phyloP scores from a whole-genome alignment of 176 grass and related monocot species.

The Carex parvula region DNA sequence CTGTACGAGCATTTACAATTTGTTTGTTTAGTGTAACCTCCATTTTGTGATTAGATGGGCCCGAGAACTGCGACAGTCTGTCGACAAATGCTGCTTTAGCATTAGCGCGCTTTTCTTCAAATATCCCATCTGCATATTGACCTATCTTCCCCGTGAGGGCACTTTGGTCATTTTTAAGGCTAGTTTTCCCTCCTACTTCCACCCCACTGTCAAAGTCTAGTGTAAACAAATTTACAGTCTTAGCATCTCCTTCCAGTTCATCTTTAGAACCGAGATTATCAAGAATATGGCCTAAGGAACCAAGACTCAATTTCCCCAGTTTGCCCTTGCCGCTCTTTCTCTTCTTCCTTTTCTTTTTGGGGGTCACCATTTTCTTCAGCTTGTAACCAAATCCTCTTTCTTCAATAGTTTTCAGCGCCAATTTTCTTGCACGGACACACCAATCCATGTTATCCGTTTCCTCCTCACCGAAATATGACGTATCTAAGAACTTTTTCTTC shows the following conservation, averaged over 20 bases:
- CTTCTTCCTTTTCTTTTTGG: slow-evolving; percentile 78
- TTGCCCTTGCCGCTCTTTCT: slow-evolving; percentile 35
- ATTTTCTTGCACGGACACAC: slow-evolving; percentile 71
- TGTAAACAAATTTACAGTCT: slow-evolving; percentile 8
- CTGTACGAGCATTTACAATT: slow-evolving; percentile 66
- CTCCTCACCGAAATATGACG: slow-evolving; percentile 29
- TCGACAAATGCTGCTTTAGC: slow-evolving; percentile 62
- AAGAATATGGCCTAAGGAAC: neutral
- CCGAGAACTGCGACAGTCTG: slow-evolving; percentile 68
- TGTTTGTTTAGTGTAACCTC: slow-evolving; percentile 73
- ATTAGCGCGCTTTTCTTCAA: slow-evolving; percentile 64
- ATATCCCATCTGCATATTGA: slow-evolving; percentile 61
- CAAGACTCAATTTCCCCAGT: slow-evolving; percentile 6
- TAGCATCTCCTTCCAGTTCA: slow-evolving; percentile 6
- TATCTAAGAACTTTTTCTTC: slow-evolving; percentile 18
- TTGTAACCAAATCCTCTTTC: slow-evolving; percentile 46
- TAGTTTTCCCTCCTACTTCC: slow-evolving; percentile 34
- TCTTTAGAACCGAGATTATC: slow-evolving; percentile 28
- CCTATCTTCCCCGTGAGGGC: slow-evolving; percentile 48
- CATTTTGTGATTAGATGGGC: slow-evolving; percentile 65
- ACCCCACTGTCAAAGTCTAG: neutral
- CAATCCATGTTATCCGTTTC: slow-evolving; percentile 56
- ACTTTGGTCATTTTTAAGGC: slow-evolving; percentile 13
- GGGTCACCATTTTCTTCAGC: slow-evolving; percentile 52
- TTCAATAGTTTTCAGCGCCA: slow-evolving; percentile 70